phyloP scores from a whole-genome alignment of 495 filamentous ascomycete genomes.

The Penicillium arizonense region DNA sequence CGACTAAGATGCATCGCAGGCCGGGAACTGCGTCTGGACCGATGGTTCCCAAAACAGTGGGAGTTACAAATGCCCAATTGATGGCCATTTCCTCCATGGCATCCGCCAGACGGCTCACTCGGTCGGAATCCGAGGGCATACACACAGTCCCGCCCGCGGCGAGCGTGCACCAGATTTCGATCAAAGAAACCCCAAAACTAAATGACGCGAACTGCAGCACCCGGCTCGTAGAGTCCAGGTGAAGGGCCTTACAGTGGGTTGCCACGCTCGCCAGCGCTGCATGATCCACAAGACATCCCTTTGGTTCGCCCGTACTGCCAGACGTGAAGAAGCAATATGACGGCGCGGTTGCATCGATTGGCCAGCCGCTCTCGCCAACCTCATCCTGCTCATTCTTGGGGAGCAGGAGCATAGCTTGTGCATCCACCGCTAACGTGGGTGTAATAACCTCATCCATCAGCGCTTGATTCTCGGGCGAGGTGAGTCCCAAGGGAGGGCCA shows the following conservation, averaged over 20 bases:
- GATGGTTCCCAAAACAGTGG: slow-evolving; percentile 33
- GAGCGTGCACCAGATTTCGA: slow-evolving; percentile 51
- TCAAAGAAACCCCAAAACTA: slow-evolving; percentile 51
- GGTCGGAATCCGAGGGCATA: slow-evolving; percentile 47
- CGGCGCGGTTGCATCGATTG: background rate
- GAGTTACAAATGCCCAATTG: slow-evolving; percentile 34
- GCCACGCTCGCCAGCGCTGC: slow-evolving; percentile 2
- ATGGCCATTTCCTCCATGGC: slow-evolving; percentile 27
- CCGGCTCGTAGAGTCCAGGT: slow-evolving; percentile 9
- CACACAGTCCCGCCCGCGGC: slow-evolving; percentile 49
- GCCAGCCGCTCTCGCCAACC: background rate
- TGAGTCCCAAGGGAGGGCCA: background rate
- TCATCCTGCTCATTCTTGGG: background rate
- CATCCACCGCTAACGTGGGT: background rate
- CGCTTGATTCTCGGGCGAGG: background rate
- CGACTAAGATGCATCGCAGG: slow-evolving; percentile 4
- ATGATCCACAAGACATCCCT: slow-evolving; percentile 44
- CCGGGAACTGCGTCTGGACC: slow-evolving; percentile 27
- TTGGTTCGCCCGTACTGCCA: slow-evolving; percentile 40
- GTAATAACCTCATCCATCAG: background rate
- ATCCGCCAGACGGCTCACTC: slow-evolving; percentile 29
- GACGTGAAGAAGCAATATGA: slow-evolving; percentile 38
- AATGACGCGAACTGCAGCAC: slow-evolving; percentile 51
- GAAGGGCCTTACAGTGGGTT: slow-evolving; percentile 1
- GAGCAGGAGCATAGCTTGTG: background rate